Conservation (phyloP, 345 rosid species). For the Moricandia arvensis region DNA sequence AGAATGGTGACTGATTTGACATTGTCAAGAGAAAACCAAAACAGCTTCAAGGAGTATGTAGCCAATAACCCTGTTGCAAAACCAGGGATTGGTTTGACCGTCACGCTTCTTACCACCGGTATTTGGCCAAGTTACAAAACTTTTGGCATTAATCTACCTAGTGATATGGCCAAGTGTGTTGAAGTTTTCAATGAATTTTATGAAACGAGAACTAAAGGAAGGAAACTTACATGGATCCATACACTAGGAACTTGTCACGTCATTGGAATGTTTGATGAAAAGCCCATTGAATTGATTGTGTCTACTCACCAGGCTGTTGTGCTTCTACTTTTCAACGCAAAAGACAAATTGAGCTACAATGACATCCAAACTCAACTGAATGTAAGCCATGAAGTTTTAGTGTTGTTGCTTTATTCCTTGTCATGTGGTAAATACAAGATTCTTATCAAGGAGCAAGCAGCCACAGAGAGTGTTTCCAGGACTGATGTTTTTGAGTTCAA, state of each 20-base stretch:
- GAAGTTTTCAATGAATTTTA: conserved; percentile 62
- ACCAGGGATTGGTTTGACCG: conserved; percentile 72
- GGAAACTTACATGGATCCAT: conserved; percentile 69
- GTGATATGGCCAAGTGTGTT: conserved; percentile 78
- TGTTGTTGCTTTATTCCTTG: conserved; percentile 81
- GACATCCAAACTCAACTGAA: conserved; percentile 27
- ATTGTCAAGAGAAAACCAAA: conserved; percentile 78
- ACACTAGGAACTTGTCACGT: conserved; percentile 66
- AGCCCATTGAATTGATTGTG: conserved; percentile 54
- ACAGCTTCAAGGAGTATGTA: conserved; percentile 69
- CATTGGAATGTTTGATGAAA: conserved; percentile 55
- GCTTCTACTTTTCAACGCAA: background rate
- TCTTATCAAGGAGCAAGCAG: conserved; percentile 61
- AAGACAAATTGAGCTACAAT: no score
- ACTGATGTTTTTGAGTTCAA: conserved; percentile 66
- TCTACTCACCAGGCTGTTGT: conserved; percentile 87
- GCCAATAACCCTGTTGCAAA: conserved; percentile 43
- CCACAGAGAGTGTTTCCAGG: conserved; percentile 49
- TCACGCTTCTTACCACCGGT: conserved; percentile 82
- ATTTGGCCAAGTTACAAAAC: conserved; percentile 92
- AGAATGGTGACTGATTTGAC: conserved; percentile 88
- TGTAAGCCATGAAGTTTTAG: conserved; percentile 76
- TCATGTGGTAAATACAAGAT: conserved; percentile 83
- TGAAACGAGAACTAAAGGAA: conserved; percentile 49
- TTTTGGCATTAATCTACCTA: conserved; percentile 71